Conservation (phyloP, 192 early-diverging fungal genomes). For the Umbelopsis sp. region DNA sequence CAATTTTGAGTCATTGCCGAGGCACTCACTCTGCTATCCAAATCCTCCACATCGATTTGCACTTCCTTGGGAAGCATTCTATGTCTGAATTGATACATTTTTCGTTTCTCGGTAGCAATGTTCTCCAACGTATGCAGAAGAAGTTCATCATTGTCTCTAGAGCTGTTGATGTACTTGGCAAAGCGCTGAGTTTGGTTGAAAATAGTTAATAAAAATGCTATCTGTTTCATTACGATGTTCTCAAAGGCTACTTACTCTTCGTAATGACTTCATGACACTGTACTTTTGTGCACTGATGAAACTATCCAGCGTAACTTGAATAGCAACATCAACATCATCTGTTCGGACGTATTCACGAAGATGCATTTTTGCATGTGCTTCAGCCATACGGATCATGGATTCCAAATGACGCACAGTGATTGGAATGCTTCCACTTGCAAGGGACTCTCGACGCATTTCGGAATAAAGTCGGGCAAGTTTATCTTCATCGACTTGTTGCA, state of each 20-base stretch:
- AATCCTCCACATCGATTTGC: constrained; percentile 62
- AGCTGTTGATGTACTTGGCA: constrained; percentile 77
- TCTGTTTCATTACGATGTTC: neutral
- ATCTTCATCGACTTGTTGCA: constrained; percentile 85
- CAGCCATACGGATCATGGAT: constrained; percentile 83
- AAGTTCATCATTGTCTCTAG: constrained; percentile 81
- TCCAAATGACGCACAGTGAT: constrained; percentile 90
- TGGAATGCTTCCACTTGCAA: constrained; percentile 70
- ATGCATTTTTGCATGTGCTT: constrained; percentile 95
- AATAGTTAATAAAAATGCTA: neutral
- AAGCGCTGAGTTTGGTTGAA: constrained; percentile 56
- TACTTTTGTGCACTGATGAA: constrained; percentile 95
- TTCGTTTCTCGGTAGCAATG: constrained; percentile 74
- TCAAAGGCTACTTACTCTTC: constrained; percentile 53
- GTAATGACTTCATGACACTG: constrained; percentile 82
- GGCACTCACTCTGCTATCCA: constrained; percentile 48
- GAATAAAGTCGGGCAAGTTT: constrained; percentile 89
- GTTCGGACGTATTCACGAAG: constrained; percentile 86
- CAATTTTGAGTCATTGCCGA: neutral
- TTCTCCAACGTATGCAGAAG: constrained; percentile 75
- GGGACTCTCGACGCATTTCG: constrained; percentile 88
- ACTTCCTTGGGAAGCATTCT: constrained; percentile 59
- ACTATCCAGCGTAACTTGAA: constrained; percentile 82
- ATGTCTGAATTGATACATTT: constrained; percentile 67
- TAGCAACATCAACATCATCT: constrained; percentile 93